Conservation (phyloP, 129 eudicot species). For the Oenanthe sinensis region DNA sequence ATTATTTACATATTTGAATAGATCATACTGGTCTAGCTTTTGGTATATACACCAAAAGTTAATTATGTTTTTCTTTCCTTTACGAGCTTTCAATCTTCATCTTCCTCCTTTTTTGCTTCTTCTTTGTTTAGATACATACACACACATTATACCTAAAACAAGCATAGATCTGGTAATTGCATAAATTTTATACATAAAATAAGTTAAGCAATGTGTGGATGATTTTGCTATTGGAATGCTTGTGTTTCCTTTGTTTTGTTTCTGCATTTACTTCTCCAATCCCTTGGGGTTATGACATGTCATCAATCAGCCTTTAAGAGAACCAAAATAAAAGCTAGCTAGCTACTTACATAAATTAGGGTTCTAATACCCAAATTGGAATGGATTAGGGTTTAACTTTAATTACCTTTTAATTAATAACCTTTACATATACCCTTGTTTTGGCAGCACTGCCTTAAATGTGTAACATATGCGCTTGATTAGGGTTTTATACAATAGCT, state of each 20-base stretch:
- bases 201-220: neutral
- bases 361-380: neutral
- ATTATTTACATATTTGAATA: neutral
- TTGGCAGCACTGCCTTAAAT: neutral
- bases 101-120: neutral
- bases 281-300: neutral
- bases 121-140: neutral
- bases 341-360: slow-evolving; percentile 6
- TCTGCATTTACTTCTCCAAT: neutral
- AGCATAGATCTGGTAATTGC: neutral
- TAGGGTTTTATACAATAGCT: slow-evolving; percentile 15
- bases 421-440: slow-evolving; percentile 12
- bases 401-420: neutral
- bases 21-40: neutral
- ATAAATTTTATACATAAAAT: neutral
- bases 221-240: neutral
- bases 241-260: neutral
- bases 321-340: neutral
- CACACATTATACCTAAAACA: neutral
- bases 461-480: neutral
- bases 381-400: neutral
- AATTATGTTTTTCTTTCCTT: slow-evolving; percentile 5
- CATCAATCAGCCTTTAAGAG: neutral
- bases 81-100: slow-evolving; percentile 15
- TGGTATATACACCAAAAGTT: neutral